phyloP scores from a whole-genome alignment of 306 rosid species.

The Trifolium fragiferum region DNA sequence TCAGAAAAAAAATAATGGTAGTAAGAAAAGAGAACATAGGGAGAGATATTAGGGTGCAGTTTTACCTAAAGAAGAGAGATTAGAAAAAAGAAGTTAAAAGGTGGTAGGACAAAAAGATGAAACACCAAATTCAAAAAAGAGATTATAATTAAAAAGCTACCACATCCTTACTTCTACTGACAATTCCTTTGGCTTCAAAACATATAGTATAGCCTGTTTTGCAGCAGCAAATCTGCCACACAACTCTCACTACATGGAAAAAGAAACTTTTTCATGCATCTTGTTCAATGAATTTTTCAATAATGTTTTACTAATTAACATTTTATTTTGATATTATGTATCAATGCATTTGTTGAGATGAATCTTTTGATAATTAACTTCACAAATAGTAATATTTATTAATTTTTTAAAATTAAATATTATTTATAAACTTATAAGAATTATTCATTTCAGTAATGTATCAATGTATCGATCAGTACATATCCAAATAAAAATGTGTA shows the following conservation, averaged over 20 bases:
- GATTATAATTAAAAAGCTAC: constrained; percentile 4
- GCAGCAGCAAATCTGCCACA: background rate
- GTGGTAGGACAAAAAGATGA: background rate
- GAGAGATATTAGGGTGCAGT: background rate
- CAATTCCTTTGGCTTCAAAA: background rate
- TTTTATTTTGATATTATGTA: no score
- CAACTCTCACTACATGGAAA: constrained; percentile 36
- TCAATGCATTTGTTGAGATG: no score
- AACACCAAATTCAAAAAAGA: constrained; percentile 6
- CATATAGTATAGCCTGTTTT: background rate
- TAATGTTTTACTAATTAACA: no score
- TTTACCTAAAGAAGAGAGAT: background rate
- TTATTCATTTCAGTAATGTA: no score
- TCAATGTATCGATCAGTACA: no score
- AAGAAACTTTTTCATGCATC: constrained; percentile 15
- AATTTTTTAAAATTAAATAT: no score
- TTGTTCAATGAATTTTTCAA: background rate
- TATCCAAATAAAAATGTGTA: no score
- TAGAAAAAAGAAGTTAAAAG: background rate
- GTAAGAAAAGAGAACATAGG: constrained; percentile 3
- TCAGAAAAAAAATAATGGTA: background rate
- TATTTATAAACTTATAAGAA: no score
- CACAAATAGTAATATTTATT: no score
- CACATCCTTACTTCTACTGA: constrained; percentile 11
- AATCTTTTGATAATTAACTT: no score